These are phyloP conservation scores for Sclerotiophoma versabilis DNA, from an alignment of 2,329 filamentous ascomycete species.

Conservation along the genomic window DNA sequence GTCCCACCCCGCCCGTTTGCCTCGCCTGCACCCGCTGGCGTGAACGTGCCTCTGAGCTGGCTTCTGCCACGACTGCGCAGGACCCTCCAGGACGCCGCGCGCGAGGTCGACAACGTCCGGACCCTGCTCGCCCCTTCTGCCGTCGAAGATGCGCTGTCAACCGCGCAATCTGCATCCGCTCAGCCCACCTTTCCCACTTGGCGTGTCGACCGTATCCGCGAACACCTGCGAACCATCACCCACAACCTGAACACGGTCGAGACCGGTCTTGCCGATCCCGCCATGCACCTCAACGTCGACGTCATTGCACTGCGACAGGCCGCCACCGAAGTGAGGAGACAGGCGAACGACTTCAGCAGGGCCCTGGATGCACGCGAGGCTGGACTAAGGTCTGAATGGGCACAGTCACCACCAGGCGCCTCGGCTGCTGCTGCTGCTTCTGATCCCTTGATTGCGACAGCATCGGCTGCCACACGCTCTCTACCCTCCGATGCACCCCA, in stretches of 20 bases:
- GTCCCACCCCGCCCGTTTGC: slow-evolving; percentile 25
- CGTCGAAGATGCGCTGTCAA: slow-evolving; percentile 19
- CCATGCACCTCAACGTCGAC: slow-evolving; percentile 39
- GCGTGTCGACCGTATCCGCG: slow-evolving; percentile 39
- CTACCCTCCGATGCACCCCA: slow-evolving; percentile 28
- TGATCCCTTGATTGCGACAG: slow-evolving; percentile 8
- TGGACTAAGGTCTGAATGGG: background rate
- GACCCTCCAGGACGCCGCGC: slow-evolving; percentile 36
- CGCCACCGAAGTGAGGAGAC: slow-evolving; percentile 34
- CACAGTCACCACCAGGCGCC: slow-evolving; percentile 1
- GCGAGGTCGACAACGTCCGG: slow-evolving; percentile 44
- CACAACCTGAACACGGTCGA: slow-evolving; percentile 40
- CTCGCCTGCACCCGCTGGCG: slow-evolving; percentile 21
- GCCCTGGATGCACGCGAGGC: slow-evolving; percentile 28
- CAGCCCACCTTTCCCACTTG: slow-evolving; percentile 31
- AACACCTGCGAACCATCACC: slow-evolving; percentile 33
- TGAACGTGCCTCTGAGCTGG: slow-evolving; percentile 23
- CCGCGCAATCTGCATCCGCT: slow-evolving; percentile 6
- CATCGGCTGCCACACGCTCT: slow-evolving; percentile 11
- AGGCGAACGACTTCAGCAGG: slow-evolving; percentile 32
- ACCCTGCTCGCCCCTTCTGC: slow-evolving; percentile 20
- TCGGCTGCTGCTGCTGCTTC: slow-evolving; percentile 7
- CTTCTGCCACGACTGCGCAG: slow-evolving; percentile 30
- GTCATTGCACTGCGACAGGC: slow-evolving; percentile 39
- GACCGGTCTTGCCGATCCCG: slow-evolving; percentile 33